phyloP scores from a whole-genome alignment of 257 asterid genomes.

The Solanum peruvianum region DNA sequence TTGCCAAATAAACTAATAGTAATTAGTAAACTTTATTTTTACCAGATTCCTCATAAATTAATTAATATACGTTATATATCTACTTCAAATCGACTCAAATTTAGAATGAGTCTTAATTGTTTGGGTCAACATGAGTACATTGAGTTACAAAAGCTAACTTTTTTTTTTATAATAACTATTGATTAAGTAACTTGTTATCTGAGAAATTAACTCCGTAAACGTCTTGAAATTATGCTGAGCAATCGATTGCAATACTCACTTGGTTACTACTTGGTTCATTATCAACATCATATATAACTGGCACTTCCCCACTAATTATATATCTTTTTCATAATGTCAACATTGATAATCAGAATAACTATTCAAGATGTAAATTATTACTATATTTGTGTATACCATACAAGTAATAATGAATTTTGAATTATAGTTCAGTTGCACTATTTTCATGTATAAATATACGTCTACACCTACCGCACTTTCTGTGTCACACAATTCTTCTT shows the following conservation, averaged over 20 bases:
- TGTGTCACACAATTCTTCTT: neutral
- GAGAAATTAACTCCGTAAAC: neutral
- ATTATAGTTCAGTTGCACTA: neutral
- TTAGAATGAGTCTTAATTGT: neutral
- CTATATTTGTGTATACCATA: constrained; percentile 2
- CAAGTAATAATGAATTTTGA: neutral
- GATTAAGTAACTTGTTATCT: neutral
- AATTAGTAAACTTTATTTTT: neutral
- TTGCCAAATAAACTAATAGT: neutral
- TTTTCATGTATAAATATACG: neutral
- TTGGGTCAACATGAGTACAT: neutral
- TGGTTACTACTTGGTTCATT: neutral
- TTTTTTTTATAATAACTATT: neutral
- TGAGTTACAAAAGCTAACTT: neutral
- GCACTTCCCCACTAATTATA: neutral
- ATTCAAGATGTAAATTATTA: neutral
- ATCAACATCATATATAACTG: constrained; percentile 1
- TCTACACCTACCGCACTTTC: neutral
- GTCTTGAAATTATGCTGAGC: neutral
- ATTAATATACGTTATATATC: neutral
- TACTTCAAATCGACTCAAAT: neutral
- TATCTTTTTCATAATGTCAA: neutral
- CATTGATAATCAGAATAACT: neutral
- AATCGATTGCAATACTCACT: neutral
- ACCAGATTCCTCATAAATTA: too few relatives aligned